Evolutionary conservation across 2,329 filamentous ascomycete species (phyloP), one percentile per base, ranked within the genome.

Genomic region (Aspergillus pseudoterreus): DNA sequence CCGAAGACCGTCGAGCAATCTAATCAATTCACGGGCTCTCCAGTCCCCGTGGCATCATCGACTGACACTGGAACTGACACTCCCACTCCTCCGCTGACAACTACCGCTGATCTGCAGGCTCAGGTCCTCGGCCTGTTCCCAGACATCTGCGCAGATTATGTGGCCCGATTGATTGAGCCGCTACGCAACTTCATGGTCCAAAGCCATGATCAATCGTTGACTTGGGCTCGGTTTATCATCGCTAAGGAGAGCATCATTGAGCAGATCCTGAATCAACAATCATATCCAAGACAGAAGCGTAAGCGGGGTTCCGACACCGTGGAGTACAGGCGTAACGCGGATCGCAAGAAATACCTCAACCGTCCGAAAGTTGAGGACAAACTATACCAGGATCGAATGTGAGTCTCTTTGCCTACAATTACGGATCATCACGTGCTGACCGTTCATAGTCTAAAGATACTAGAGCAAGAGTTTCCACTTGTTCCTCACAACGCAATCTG

Each of bases 51-150:
- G 15, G 33, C 8, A 10, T 15, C 24, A 6, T 27, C 24, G 24
- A 19, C 19, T 19, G 19, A 19, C 19, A 19, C 19, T 19, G 19
- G 19, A 3, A 27, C 24, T 6, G 24, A 27, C 24, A 27, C 24
- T 27, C 9, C 47, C 4, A 19, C 22, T 19, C 19, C 46, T 19
- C 15, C 36, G 4, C 12, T 48, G 14, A 24, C 45, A 14, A 14
- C 14, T 6, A 44, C 52, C 3, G 44, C 53, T 35, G 21, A 51
- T 33, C 64, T 69, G 45, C 61, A 77, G 15, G 55, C 58, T 8
- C 61, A 65, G n/a, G 60, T 80, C 15, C 35, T 74, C 4, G 61
- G 64, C 10, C 57, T 80, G 8, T 79, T 80, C 49, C 78, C 78
- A 8, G 75, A 75, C 45, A 76, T 80, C 38, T 72, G 71, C 49